phyloP scores from a whole-genome alignment of 495 filamentous ascomycete species.

The Aspergillus cavernicola region DNA sequence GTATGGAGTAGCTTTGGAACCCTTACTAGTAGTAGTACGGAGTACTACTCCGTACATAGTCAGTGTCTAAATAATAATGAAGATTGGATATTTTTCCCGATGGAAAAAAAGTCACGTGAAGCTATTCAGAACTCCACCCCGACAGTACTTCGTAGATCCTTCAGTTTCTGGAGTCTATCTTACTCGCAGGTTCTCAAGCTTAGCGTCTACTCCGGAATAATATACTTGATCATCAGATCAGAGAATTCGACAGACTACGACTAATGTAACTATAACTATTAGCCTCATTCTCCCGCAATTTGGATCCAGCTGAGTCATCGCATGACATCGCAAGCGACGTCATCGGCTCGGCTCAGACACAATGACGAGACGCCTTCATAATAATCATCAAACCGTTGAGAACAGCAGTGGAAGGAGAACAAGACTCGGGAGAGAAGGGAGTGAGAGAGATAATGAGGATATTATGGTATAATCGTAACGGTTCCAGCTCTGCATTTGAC shows the following conservation, averaged over 20 bases:
- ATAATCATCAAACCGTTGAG: neutral
- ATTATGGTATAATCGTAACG: neutral
- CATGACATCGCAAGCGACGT: constrained; percentile 20
- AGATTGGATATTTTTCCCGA: neutral
- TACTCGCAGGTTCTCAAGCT: neutral
- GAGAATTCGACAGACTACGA: neutral
- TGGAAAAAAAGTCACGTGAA: neutral
- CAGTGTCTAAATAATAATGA: too few relatives aligned
- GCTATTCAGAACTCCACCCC: neutral
- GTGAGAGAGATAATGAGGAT: neutral
- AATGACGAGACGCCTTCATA: constrained; percentile 8
- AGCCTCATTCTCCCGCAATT: neutral
- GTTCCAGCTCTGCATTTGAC: neutral
- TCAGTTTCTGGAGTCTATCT: neutral
- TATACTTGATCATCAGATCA: constrained; percentile 6
- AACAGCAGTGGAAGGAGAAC: neutral
- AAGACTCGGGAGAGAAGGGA: neutral
- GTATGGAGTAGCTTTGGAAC: too few relatives aligned
- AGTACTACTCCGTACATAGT: too few relatives aligned
- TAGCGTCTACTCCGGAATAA: neutral
- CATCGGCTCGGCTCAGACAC: constrained; percentile 6
- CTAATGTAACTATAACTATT: neutral
- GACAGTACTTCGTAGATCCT: neutral
- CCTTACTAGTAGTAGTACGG: too few relatives aligned
- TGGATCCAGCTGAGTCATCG: constrained; percentile 11